Conservation (phyloP, 768 basidiomycete species). For the Leucocoprinus leucothites region DNA sequence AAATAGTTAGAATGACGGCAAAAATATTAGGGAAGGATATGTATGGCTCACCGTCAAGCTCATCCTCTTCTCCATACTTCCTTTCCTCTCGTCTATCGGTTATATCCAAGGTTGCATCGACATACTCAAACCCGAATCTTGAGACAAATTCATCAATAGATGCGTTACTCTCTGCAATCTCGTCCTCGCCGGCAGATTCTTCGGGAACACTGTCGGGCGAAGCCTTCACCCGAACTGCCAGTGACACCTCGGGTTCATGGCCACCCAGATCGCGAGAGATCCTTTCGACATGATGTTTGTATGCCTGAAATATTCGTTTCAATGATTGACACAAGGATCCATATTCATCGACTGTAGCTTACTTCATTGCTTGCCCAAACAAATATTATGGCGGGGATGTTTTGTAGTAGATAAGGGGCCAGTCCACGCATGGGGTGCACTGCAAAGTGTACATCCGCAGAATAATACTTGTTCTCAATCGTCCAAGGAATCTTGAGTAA, state of each 20-base stretch:
- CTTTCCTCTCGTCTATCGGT: not conserved
- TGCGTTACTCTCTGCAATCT: conserved; percentile 39
- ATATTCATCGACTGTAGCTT: conserved; percentile 19
- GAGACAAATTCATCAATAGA: conserved; percentile 67
- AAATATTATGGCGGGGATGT: conserved; percentile 70
- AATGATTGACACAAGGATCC: not conserved
- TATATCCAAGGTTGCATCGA: conserved; percentile 47
- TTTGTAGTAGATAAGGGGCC: conserved; percentile 34
- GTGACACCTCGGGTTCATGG: conserved; percentile 65
- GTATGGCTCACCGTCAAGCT: conserved; percentile 20
- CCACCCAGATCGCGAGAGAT: conserved; percentile 46
- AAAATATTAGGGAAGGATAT: not conserved
- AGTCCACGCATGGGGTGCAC: conserved; percentile 44
- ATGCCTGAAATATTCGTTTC: conserved; percentile 39
- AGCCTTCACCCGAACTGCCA: conserved; percentile 55
- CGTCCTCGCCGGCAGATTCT: conserved; percentile 18
- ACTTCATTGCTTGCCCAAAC: conserved; percentile 72
- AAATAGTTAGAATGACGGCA: not conserved
- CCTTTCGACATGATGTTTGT: conserved; percentile 49
- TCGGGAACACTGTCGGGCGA: conserved; percentile 8
- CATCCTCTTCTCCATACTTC: conserved; percentile 17
- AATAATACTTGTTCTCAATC: conserved; percentile 79
- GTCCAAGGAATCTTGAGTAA: conserved; percentile 59
- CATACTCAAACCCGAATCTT: conserved; percentile 72
- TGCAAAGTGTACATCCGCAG: conserved; percentile 70